Base-by-base conservation (phyloP, 768 basidiomycete genomes). In the Lactarius quietus region DNA sequence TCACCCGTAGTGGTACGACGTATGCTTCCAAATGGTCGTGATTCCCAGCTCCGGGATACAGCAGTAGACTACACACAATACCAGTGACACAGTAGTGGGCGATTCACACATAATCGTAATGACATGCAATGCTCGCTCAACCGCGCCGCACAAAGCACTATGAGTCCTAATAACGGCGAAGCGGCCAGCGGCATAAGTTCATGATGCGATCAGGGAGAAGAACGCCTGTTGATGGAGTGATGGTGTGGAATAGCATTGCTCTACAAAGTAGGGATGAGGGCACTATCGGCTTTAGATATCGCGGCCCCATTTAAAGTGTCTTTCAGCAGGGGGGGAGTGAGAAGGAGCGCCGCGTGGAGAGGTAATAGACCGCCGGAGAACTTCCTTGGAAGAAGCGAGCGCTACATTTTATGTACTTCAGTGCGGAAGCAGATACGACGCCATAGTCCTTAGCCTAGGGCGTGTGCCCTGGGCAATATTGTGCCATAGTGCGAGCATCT, bases 181-280 rank as follows among this genome's bases (percentile, higher is more conserved):
- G 59, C 28, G 28, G 31, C 26, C 35, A 38, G 41, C 17, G 39
- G 10, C 48, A 20, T 18, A 33, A 26, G 12, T 18, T 31, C 51
- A 20, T 61, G 64, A 61, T 62, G 60, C 55, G 64, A 65, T 65
- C 60, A 63, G 31, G 55, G 58, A 61, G 55, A 51, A 61, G 43
- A n/a, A 33, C 43, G 60, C 23, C 6, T 61, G 59, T 54, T 65
- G 59, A 48, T 45, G 33, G 38, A 48, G 45, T 38, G 52, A 35
- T 6, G 33, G 52, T 35, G 57, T 6, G 63, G 54, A 38, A 43
- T 64, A 64, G 52, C 51, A 48, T 64, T 59, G 39, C 59, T 55
- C 33, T 28, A 63, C 57, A 29, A 35, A 60, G 43, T 51, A 5
- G 53, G 53, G 8, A n/a, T 53, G 48, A 48, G 45, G 61, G 15